These are phyloP conservation scores for Sclerotinia minor DNA, from an alignment of 2,329 filamentous ascomycete species.

Conservation along the genomic window DNA sequence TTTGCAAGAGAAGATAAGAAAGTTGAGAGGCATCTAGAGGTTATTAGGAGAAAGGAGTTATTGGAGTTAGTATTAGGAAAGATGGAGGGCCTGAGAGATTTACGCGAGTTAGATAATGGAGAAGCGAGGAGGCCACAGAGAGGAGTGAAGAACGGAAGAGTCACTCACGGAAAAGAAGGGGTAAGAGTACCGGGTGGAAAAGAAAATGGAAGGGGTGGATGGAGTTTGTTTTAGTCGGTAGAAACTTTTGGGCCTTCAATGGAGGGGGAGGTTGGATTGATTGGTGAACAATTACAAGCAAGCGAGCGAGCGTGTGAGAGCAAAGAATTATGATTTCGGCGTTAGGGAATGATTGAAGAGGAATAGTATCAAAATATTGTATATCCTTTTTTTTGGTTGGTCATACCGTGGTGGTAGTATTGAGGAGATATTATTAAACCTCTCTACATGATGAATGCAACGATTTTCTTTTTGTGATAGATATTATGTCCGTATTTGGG, in stretches of 20 bases:
- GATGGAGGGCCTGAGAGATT: constrained; percentile 86
- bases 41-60: constrained; percentile 88
- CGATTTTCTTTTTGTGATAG: constrained; percentile 10
- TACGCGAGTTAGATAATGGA: constrained; percentile 63
- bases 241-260: neutral
- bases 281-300: constrained; percentile 3
- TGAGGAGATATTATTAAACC: constrained; percentile 1
- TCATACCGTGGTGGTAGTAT: neutral
- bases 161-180: constrained; percentile 25
- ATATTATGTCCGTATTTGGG: too few species aligned
- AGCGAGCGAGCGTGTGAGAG: constrained; percentile 6
- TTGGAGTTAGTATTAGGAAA: constrained; percentile 92
- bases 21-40: constrained; percentile 83
- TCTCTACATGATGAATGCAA: constrained; percentile 20
- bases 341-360: constrained; percentile 16
- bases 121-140: constrained; percentile 38
- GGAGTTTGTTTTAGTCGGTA: constrained; percentile 23
- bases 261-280: constrained; percentile 1
- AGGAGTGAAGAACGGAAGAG: constrained; percentile 25
- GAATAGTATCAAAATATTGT: constrained; percentile 16
- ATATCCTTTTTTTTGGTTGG: neutral
- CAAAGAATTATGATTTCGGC: constrained; percentile 3
- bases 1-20: constrained; percentile 94
- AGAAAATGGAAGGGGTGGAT: constrained; percentile 19
- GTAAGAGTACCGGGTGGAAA: constrained; percentile 25